Percentiles rank a stretch among this genome's conserved stretches.
Conservation (phyloP, 345 rosid genomes). For the Mangifera indica region DNA sequence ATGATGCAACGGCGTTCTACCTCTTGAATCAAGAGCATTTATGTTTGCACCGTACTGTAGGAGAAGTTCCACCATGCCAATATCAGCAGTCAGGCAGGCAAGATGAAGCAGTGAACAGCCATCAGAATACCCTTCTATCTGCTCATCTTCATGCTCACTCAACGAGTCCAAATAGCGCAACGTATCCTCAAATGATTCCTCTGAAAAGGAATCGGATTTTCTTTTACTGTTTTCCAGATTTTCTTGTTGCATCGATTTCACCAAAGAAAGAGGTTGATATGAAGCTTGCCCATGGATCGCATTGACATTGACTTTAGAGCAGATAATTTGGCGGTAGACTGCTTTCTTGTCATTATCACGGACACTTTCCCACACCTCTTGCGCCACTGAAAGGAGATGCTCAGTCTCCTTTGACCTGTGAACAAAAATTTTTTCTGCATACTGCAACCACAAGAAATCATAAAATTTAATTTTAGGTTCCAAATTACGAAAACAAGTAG, state of each 20-base stretch:
- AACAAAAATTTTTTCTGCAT: slow-evolving; percentile 58
- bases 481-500: not conserved
- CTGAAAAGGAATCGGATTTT: slow-evolving; percentile 40
- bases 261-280: slow-evolving; percentile 37
- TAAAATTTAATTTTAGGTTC: slow-evolving; percentile 4
- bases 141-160: slow-evolving; percentile 31
- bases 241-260: slow-evolving; percentile 35
- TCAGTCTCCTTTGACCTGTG: slow-evolving; percentile 43
- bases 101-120: slow-evolving; percentile 75
- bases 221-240: slow-evolving; percentile 29
- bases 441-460: slow-evolving; percentile 41
- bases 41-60: slow-evolving; percentile 74
- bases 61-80: slow-evolving; percentile 73
- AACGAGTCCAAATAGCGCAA: slow-evolving; percentile 30
- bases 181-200: slow-evolving; percentile 35
- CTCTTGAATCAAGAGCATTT: slow-evolving; percentile 56
- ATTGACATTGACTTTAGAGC: slow-evolving; percentile 59
- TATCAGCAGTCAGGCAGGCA: slow-evolving; percentile 73
- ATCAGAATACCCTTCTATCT: slow-evolving; percentile 39
- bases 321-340: slow-evolving; percentile 65
- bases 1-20: slow-evolving; percentile 63
- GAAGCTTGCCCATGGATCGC: slow-evolving; percentile 54
- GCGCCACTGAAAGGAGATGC: slow-evolving; percentile 43
- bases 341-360: slow-evolving; percentile 64
- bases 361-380: slow-evolving; percentile 61